Conservation (phyloP, 495 filamentous ascomycete genomes). For the Aspergillus taichungensis region DNA sequence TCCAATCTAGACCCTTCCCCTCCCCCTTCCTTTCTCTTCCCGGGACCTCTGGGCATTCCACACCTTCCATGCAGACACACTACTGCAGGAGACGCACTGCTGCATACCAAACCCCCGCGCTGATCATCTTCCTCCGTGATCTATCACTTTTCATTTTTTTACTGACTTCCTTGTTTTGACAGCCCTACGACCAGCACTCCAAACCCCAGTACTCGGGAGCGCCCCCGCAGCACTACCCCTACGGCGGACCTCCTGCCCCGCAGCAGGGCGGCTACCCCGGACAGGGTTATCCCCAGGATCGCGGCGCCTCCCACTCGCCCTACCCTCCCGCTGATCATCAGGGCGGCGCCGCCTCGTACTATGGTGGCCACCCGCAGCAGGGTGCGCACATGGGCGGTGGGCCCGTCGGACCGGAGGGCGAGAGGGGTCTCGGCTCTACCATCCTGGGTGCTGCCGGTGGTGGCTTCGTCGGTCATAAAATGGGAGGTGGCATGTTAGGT, state of each 20-base stretch:
- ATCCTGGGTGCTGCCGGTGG: conserved; percentile 36
- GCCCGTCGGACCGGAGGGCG: conserved; percentile 20
- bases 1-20: neutral
- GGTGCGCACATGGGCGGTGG: conserved; percentile 2
- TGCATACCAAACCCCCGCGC: too few relatives aligned
- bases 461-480: conserved; percentile 33
- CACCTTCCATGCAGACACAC: neutral
- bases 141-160: neutral
- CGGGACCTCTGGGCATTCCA: too few relatives aligned
- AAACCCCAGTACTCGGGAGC: conserved; percentile 9
- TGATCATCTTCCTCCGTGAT: neutral
- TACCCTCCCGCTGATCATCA: conserved; percentile 25
- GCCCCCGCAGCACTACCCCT: conserved; percentile 12
- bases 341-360: conserved; percentile 19
- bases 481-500: conserved; percentile 32
- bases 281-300: conserved; percentile 14
- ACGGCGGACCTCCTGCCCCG: conserved; percentile 1
- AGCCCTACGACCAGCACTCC: conserved; percentile 15
- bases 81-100: neutral
- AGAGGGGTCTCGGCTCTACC: conserved; percentile 36
- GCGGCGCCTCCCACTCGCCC: conserved; percentile 16
- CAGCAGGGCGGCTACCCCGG: conserved; percentile 13
- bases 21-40: neutral
- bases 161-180: conserved; percentile 6
- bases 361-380: conserved; percentile 11